Conservation (phyloP, 2,329 filamentous ascomycete genomes). For the Cercospora nicotianae region DNA sequence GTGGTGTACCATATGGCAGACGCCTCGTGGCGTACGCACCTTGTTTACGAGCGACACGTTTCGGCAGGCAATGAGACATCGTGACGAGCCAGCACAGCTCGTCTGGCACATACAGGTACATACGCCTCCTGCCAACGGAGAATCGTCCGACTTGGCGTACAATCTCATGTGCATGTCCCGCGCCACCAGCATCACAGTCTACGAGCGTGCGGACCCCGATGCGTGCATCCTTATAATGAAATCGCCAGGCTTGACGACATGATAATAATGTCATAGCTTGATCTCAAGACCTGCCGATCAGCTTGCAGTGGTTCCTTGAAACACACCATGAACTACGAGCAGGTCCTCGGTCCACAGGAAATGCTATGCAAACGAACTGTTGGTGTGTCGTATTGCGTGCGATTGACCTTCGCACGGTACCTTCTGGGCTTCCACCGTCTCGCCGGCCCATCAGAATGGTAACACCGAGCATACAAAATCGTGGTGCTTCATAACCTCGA, state of each 20-base stretch:
- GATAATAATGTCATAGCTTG: not conserved
- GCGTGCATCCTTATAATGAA: not conserved
- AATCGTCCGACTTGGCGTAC: not conserved
- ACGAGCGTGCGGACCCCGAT: not conserved
- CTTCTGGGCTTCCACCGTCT: not conserved
- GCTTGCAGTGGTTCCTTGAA: not conserved
- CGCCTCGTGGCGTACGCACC: not conserved
- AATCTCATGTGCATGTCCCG: not conserved
- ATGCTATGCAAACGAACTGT: not conserved
- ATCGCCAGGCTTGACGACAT: not conserved
- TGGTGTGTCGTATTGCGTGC: not conserved
- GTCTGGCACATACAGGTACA: not conserved
- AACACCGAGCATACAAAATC: not conserved
- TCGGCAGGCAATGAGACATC: not conserved
- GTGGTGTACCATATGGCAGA: slow-evolving; percentile 1
- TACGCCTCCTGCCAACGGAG: not conserved
- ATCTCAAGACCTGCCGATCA: not conserved
- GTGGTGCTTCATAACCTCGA: not conserved
- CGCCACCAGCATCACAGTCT: not conserved
- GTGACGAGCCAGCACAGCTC: not conserved
- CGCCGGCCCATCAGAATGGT: not conserved
- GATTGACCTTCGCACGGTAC: not conserved
- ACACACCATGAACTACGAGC: not conserved
- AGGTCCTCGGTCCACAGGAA: not conserved
- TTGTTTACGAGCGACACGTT: not conserved